Evolutionary conservation across 164 flowering plant species (phyloP).

Genomic region (Kalanchoe fedtschenkoi): DNA sequence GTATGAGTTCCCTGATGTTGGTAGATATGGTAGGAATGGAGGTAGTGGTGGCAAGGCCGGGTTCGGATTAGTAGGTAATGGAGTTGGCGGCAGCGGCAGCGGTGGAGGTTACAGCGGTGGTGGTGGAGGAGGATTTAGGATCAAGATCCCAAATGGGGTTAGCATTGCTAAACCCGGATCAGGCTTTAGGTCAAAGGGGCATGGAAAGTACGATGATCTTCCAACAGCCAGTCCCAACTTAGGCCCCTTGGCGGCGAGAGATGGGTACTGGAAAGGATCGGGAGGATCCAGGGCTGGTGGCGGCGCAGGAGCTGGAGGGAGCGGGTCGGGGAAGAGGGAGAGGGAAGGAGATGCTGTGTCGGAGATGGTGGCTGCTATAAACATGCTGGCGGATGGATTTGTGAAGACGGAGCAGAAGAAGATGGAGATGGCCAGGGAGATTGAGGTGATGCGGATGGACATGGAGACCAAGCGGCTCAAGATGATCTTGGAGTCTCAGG

Average conservation of each 20-base stretch:
- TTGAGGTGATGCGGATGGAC: slow-evolving; percentile 53
- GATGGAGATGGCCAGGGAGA: slow-evolving; percentile 56
- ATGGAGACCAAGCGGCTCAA: slow-evolving; percentile 57
- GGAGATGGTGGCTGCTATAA: slow-evolving; percentile 21
- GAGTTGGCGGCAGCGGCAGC: not conserved
- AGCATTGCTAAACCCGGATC: slow-evolving; percentile 5
- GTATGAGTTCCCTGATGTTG: not conserved
- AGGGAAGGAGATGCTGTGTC: not conserved
- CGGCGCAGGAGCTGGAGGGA: not conserved
- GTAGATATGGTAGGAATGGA: not conserved
- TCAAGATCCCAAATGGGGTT: slow-evolving; percentile 7
- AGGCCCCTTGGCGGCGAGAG: not conserved
- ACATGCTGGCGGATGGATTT: slow-evolving; percentile 47
- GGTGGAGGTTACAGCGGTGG: not conserved
- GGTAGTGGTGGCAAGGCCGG: not conserved
- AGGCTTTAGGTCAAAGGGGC: not conserved
- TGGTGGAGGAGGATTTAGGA: not conserved
- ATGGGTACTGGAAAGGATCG: not conserved
- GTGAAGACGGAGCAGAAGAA: slow-evolving; percentile 48
- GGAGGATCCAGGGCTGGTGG: not conserved
- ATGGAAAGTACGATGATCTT: slow-evolving; percentile 1
- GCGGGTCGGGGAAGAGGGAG: slow-evolving; percentile 8
- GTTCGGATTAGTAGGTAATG: not conserved
- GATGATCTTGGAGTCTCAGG: slow-evolving; percentile 59
- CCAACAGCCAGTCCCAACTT: not conserved